Percentiles rank a stretch among this genome's conserved stretches.
These are phyloP conservation scores for Lizonia empirigonia DNA, from an alignment of 2,329 filamentous ascomycete species.

Conservation along the genomic window DNA sequence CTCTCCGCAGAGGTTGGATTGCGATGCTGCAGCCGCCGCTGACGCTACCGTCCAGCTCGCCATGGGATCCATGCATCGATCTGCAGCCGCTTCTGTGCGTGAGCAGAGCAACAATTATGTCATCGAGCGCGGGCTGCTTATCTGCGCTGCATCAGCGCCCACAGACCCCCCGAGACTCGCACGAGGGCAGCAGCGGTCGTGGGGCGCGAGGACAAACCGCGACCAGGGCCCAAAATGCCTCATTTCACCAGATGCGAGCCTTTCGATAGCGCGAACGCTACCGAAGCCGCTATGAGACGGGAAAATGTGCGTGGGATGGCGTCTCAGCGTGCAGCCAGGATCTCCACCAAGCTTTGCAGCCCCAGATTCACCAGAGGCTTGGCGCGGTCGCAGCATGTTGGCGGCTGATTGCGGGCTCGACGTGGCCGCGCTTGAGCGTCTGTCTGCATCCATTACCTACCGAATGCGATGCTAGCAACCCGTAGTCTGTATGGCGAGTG, in stretches of 20 bases:
- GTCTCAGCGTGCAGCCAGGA: constrained; percentile 8
- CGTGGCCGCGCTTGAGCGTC: constrained; percentile 7
- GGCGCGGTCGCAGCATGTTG: constrained; percentile 10
- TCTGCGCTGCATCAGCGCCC: constrained; percentile 3
- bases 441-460: constrained; percentile 16
- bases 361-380: constrained; percentile 13
- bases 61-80: constrained; percentile 11
- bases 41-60: constrained; percentile 17
- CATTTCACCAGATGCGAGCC: constrained; percentile 14
- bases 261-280: constrained; percentile 20
- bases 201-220: constrained; percentile 13
- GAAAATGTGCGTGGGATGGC: constrained; percentile 16
- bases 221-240: constrained; percentile 18
- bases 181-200: constrained; percentile 12
- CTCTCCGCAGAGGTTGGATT: constrained; percentile 14
- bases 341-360: constrained; percentile 17
- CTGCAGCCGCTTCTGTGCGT: constrained; percentile 4
- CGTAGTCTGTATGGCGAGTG: constrained; percentile 2
- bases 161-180: constrained; percentile 13
- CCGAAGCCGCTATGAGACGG: constrained; percentile 11
- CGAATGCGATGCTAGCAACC: constrained; percentile 16
- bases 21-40: constrained; percentile 21
- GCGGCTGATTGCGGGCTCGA: constrained; percentile 6
- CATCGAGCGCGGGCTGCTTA: constrained; percentile 14
- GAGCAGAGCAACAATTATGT: constrained; percentile 17